phyloP scores from a whole-genome alignment of 768 basidiomycete genomes.

The Phaeolepiota aurea region DNA sequence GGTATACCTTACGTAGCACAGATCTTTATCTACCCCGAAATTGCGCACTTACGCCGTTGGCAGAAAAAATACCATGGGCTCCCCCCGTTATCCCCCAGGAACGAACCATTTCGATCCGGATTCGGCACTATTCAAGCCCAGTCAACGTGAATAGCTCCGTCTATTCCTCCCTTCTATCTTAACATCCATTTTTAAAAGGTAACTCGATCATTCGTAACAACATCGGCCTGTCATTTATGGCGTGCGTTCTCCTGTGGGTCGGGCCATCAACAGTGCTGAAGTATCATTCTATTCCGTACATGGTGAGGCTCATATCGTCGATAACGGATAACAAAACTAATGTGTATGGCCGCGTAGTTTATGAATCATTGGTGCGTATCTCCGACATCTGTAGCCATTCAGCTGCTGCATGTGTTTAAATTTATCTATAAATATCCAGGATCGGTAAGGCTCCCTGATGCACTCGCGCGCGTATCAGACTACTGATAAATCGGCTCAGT shows the following conservation, averaged over 20 bases:
- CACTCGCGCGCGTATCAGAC: conserved; percentile 2
- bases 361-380: conserved; percentile 1
- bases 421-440: not conserved
- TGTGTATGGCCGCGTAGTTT: not conserved
- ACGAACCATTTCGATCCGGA: not conserved
- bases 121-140: not conserved
- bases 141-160: not conserved
- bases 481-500: conserved; percentile 16
- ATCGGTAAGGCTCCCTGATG: not conserved
- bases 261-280: too few relatives aligned
- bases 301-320: not conserved
- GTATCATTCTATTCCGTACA: not conserved
- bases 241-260: too few relatives aligned
- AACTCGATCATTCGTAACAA: too few relatives aligned
- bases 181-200: too few relatives aligned
- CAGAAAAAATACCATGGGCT: conserved; percentile 1
- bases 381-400: not conserved
- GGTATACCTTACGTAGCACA: conserved; percentile 14
- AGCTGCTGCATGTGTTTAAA: not conserved
- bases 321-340: not conserved
- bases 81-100: not conserved
- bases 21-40: not conserved
- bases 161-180: too few relatives aligned
- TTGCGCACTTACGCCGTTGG: not conserved
- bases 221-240: too few relatives aligned